These are phyloP conservation scores for Saccharata proteae DNA, from an alignment of 2,329 filamentous ascomycete genomes.

Conservation along the genomic window DNA sequence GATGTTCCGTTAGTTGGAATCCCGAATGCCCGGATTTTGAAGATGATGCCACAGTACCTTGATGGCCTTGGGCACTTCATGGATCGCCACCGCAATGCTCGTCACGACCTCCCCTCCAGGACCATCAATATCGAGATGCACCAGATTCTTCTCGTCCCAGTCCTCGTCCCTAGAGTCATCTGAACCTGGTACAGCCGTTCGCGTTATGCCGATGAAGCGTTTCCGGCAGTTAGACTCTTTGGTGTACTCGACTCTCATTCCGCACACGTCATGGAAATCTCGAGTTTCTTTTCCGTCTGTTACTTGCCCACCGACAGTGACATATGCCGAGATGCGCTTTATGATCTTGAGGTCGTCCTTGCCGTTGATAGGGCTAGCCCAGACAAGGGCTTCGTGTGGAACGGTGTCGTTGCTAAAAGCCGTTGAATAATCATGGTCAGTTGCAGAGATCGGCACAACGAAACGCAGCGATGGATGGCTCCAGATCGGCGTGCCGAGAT, in stretches of 20 bases:
- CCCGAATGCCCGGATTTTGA: not conserved
- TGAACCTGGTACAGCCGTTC: no score
- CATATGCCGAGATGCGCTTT: constrained; percentile 7
- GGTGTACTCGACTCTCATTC: constrained; percentile 1
- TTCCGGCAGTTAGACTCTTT: not conserved
- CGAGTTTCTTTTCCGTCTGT: not conserved
- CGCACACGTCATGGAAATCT: constrained; percentile 1
- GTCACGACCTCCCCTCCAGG: constrained; percentile 12
- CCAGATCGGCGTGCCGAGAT: no score
- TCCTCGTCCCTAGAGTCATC: not conserved
- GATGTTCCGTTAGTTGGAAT: not conserved
- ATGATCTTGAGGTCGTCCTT: constrained; percentile 2
- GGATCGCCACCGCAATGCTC: constrained; percentile 11
- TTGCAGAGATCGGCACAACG: no score
- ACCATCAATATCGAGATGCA: constrained; percentile 11
- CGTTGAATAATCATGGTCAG: no score
- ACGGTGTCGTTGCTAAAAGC: constrained; percentile 10
- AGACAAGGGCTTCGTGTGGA: constrained; percentile 9
- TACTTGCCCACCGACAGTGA: no score
- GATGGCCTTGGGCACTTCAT: constrained; percentile 9
- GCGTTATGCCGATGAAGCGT: not conserved
- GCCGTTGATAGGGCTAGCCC: no score
- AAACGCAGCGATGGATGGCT: no score
- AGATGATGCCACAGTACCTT: constrained; percentile 5
- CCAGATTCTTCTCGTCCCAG: constrained; percentile 6